These are phyloP conservation scores for Boletus semigastroideus DNA, from an alignment of 1,284 basidiomycete genomes.

Conservation along the genomic window DNA sequence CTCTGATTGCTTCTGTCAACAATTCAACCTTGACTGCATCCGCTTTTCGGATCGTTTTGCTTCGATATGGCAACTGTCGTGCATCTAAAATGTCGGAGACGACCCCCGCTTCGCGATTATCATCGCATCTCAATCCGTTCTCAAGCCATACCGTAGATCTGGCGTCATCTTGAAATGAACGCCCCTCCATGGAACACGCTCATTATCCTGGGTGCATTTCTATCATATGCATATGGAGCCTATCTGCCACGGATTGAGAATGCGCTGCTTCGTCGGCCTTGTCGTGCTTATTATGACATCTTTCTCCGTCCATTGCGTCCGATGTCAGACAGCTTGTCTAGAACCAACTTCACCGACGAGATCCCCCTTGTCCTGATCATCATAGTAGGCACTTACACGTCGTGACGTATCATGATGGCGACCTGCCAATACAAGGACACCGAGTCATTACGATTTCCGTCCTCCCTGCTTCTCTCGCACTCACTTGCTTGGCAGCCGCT, in stretches of 20 bases:
- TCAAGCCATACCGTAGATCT: constrained; percentile 18
- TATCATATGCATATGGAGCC: constrained; percentile 18
- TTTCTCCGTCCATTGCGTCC: constrained; percentile 7
- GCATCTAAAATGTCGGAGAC: constrained; percentile 12
- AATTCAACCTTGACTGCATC: constrained; percentile 8
- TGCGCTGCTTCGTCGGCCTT: constrained; percentile 8
- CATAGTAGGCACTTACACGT: constrained; percentile 1
- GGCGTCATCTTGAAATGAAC: constrained; percentile 18
- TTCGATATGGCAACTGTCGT: constrained; percentile 17
- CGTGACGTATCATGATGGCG: constrained; percentile 8
- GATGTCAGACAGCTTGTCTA: constrained; percentile 4
- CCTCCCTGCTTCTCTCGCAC: constrained; percentile 5
- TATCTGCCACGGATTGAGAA: constrained; percentile 9
- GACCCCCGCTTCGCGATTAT: constrained; percentile 24
- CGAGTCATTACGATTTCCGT: neutral
- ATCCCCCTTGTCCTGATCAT: constrained; percentile 9
- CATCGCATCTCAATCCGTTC: constrained; percentile 10
- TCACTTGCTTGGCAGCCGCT: neutral
- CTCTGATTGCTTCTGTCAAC: constrained; percentile 5
- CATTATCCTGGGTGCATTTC: constrained; percentile 17
- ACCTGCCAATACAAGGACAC: neutral
- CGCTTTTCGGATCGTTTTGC: constrained; percentile 4
- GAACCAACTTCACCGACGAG: constrained; percentile 3
- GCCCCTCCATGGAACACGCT: constrained; percentile 15
- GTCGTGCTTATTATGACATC: constrained; percentile 4